A percentile compares a stretch with the other conserved stretches of the same genome.
Evolutionary conservation across 2,329 filamentous ascomycete genomes (phyloP).

Genomic region (Aspergillus brasiliensis): DNA sequence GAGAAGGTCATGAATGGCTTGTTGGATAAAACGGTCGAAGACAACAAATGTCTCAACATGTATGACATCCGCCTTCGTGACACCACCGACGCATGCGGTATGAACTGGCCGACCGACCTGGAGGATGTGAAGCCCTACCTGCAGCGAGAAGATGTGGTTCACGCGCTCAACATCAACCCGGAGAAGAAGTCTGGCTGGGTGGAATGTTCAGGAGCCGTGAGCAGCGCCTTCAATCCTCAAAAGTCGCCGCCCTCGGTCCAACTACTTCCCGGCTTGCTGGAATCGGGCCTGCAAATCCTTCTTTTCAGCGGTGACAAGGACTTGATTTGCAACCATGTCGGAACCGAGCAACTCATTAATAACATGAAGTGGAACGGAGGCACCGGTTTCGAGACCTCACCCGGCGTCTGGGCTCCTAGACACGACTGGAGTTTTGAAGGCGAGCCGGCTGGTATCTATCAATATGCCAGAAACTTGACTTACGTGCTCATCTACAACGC

Average conservation of each 20-base stretch:
- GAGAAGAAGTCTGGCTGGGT: conserved; percentile 87
- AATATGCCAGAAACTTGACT: conserved; percentile 90
- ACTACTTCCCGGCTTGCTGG: conserved; percentile 75
- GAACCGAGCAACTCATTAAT: conserved; percentile 86
- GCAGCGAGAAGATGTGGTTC: conserved; percentile 73
- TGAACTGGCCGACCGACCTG: conserved; percentile 97
- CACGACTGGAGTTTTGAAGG: conserved; percentile 93
- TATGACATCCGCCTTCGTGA: conserved; percentile 92
- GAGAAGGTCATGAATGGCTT: conserved; percentile 76
- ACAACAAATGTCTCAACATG: conserved; percentile 81
- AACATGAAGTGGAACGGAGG: conserved; percentile 90
- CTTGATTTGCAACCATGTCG: conserved; percentile 94
- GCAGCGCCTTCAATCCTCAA: conserved; percentile 66
- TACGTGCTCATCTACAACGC: conserved; percentile 95
- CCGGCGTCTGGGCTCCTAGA: conserved; percentile 88
- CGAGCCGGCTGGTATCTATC: conserved; percentile 85
- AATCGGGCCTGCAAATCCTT: conserved; percentile 71
- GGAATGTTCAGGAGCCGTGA: conserved; percentile 83
- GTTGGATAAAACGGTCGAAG: conserved; percentile 62
- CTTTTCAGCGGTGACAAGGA: conserved; percentile 94
- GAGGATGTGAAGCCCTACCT: conserved; percentile 77
- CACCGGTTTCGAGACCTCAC: conserved; percentile 84
- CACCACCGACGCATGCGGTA: conserved; percentile 79
- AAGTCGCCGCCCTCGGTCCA: conserved; percentile 73
- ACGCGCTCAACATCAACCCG: conserved; percentile 78